Percentiles rank a stretch among this genome's conserved stretches.
These are phyloP conservation scores for Phytophthora brassicae DNA, from an alignment of 352 stramenopile species.

Conservation along the genomic window DNA sequence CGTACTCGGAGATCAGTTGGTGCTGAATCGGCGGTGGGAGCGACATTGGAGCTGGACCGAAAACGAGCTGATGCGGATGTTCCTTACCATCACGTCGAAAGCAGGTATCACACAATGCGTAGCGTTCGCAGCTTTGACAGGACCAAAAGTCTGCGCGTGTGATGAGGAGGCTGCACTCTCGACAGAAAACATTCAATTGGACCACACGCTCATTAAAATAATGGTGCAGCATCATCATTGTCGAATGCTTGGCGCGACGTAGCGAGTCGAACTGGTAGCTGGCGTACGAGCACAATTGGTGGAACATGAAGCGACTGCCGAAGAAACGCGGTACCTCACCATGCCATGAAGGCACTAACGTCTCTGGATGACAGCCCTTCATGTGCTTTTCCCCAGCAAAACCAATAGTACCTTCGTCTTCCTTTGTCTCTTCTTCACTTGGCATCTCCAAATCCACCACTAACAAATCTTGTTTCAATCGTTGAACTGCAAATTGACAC, in stretches of 20 bases:
- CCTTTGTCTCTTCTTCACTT: conserved; percentile 9
- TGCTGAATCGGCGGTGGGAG: conserved; percentile 1
- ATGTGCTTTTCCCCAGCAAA: conserved; percentile 6
- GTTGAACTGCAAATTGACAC: conserved; percentile 58
- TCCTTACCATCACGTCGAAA: conserved; percentile 42
- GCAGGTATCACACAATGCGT: conserved; percentile 74
- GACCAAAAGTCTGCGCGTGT: conserved; percentile 72
- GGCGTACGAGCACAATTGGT: conserved; percentile 76
- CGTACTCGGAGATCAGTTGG: conserved; percentile 8
- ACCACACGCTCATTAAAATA: conserved; percentile 78
- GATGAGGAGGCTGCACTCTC: conserved; percentile 76
- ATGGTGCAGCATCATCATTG: conserved; percentile 90
- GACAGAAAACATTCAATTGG: conserved; percentile 79
- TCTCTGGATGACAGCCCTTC: conserved; percentile 38
- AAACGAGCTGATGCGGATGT: conserved; percentile 56
- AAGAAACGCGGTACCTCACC: conserved; percentile 72
- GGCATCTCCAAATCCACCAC: conserved; percentile 63
- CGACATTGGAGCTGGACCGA: conserved; percentile 29
- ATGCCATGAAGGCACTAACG: conserved; percentile 55
- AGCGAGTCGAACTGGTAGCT: conserved; percentile 89
- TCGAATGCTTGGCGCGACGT: conserved; percentile 88
- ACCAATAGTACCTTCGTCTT: conserved; percentile 4
- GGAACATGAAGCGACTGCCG: conserved; percentile 86
- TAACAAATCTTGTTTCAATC: conserved; percentile 78
- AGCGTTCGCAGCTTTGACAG: conserved; percentile 54